These are phyloP conservation scores for Chimonanthus praecox DNA, from an alignment of 164 flowering plant genomes.

Conservation along the genomic window DNA sequence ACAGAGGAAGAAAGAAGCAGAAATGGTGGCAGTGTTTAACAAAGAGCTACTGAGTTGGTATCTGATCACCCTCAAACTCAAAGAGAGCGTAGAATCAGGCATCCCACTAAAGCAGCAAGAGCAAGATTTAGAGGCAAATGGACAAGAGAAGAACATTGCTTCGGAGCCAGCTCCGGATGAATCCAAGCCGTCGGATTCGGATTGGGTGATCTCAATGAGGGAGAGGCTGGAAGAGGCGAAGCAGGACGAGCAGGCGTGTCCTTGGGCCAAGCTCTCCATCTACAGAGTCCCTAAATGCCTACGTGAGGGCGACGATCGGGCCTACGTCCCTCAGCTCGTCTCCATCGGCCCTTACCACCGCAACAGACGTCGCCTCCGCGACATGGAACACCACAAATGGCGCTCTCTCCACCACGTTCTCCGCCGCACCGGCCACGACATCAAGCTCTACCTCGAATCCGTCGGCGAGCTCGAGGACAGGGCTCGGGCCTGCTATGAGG, in stretches of 20 bases:
- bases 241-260: conserved; percentile 46
- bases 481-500: conserved; percentile 63
- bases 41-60: conserved; percentile 35
- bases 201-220: conserved; percentile 65
- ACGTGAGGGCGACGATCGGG: conserved; percentile 43
- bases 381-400: conserved; percentile 68
- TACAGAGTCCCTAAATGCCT: conserved; percentile 48
- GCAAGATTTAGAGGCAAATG: neutral
- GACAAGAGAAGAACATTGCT: no score
- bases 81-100: conserved; percentile 24
- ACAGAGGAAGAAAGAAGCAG: neutral
- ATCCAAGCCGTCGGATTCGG: conserved; percentile 25
- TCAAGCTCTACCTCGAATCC: conserved; percentile 36
- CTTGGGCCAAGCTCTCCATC: conserved; percentile 51
- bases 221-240: conserved; percentile 59
- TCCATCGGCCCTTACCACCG: conserved; percentile 76
- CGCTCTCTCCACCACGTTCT: conserved; percentile 42
- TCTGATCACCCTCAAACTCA: conserved; percentile 31
- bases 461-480: conserved; percentile 46
- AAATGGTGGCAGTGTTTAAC: conserved; percentile 36
- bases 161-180: neutral
- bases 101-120: conserved; percentile 4
- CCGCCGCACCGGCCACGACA: conserved; percentile 38
- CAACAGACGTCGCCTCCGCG: conserved; percentile 34
- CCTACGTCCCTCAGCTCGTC: conserved; percentile 58